Base-by-base conservation (phyloP, 164 flowering plant species). In the Amborella trichopoda region DNA sequence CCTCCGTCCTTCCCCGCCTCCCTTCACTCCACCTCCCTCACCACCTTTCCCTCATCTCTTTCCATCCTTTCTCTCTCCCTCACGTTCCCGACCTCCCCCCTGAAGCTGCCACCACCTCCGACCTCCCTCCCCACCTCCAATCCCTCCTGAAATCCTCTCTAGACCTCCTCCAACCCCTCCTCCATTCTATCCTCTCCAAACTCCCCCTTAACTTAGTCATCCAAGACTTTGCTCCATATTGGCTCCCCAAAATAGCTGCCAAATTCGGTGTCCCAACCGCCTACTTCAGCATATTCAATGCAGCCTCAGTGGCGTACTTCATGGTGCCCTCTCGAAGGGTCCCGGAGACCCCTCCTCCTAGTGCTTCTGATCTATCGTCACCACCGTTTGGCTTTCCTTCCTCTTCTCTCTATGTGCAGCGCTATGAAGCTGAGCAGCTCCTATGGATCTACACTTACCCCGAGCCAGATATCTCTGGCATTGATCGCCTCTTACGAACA, bases 1-100 rank as follows among this genome's bases (percentile, higher is more conserved):
- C 70, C 0, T 23, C 60, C 1, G 75, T 68, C 46, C 52, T 75
- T 21, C 16, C 45, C 10, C 20, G 21, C 41, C 41, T 38, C 41
- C n/a, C n/a, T n/a, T n/a, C n/a, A n/a, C n/a, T n/a, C n/a, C n/a
- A n/a, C n/a, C n/a, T n/a, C n/a, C n/a, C n/a, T n/a, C n/a, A n/a
- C n/a, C n/a, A n/a, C n/a, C n/a, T n/a, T n/a, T n/a, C n/a, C n/a
- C n/a, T n/a, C n/a, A n/a, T n/a, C n/a, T n/a, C n/a, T n/a, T n/a
- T n/a, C n/a, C n/a, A n/a, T n/a, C n/a, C n/a, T n/a, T n/a, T n/a
- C n/a, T n/a, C n/a, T n/a, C n/a, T n/a, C n/a, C n/a, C n/a, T n/a
- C n/a, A n/a, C n/a, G n/a, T n/a, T n/a, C n/a, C n/a, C n/a, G n/a
- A n/a, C n/a, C n/a, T n/a, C n/a, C n/a, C n/a, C n/a, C n/a, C n/a